A percentile compares a stretch with the other conserved stretches of the same genome.
These are phyloP conservation scores for Euphorbia lathyris DNA, from an alignment of 345 rosid genomes.

Conservation along the genomic window DNA sequence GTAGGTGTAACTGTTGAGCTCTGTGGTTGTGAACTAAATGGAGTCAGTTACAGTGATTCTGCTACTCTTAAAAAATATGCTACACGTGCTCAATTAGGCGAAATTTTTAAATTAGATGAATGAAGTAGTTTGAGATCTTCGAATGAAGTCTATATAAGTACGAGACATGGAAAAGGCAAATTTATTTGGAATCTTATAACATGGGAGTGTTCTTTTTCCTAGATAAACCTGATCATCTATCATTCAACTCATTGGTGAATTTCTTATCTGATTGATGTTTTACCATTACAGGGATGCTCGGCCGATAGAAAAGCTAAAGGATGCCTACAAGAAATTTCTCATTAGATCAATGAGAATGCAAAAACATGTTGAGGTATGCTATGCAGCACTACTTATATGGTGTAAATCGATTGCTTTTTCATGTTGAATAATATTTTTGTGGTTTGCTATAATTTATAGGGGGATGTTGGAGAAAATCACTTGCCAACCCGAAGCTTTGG, in stretches of 20 bases:
- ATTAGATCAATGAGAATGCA: conserved; percentile 61
- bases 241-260: neutral
- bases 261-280: conserved; percentile 7
- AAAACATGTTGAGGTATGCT: conserved; percentile 49
- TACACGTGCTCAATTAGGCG: no score
- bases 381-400: conserved; percentile 17
- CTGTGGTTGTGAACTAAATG: no score
- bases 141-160: neutral
- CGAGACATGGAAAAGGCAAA: neutral
- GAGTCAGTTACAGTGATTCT: no score
- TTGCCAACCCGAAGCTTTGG: conserved; percentile 73
- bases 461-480: conserved; percentile 48
- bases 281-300: conserved; percentile 54
- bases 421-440: conserved; percentile 5
- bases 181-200: neutral
- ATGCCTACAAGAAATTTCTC: conserved; percentile 69
- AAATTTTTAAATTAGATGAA: no score
- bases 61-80: no score
- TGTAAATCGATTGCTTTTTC: neutral
- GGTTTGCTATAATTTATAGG: conserved; percentile 27
- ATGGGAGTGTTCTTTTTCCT: neutral
- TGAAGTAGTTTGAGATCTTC: neutral
- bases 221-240: neutral
- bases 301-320: conserved; percentile 71
- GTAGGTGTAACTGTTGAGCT: no score